Base-by-base conservation (phyloP, 2,329 filamentous ascomycete genomes). In the Sporothrix variecibatus region DNA sequence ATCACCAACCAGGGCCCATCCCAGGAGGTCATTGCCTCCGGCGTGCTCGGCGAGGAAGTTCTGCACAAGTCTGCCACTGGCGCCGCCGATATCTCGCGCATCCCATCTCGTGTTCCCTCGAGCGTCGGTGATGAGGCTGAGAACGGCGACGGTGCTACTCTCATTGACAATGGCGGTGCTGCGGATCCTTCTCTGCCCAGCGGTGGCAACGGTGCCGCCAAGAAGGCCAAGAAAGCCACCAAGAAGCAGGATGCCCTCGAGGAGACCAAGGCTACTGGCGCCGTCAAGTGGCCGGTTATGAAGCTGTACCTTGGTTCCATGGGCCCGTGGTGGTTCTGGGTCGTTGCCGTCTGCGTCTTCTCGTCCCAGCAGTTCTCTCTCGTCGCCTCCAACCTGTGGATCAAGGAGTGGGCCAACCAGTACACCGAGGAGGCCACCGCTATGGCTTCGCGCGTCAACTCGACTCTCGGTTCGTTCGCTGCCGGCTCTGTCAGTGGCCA, bases 281-380 rank as follows among this genome's bases (percentile, higher is more conserved):
- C 94, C 56, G 94, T 99, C 78, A 96, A 97, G 81, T 91, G 94
- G 87, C 87, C 89, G 28, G 95, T 97, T 71, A 92, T 99, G 79
- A 85, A 90, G 75, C 90, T 97, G 80, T 99, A 99, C 81, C 88
- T 99, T 23, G 84, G 84, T 75, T 89, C 95, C 76, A 99, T 99
- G 96, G 96, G 96, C n/a, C 88, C 92, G 4, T 97, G 94, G 94
- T 95, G 94, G 87, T 99, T 97, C 84, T 99, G 96, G 96, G 82
- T 92, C 67, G 84, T 93, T 49, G 93, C 95, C 26, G 83, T 91
- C 17, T 77, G 91, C 4, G 91, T 95, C 51, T 98, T 99, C 80
- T 87, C 87, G 38, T 84, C 92, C 62, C 95, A 98, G 80, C 96
- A 99, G 81, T 81, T 97, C 46, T 92, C 93, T 3, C 93, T 93